Evolutionary conservation across 2,329 filamentous ascomycete species (phyloP), one percentile per base, ranked within the genome.

Genomic region (Pseudogymnoascus sp.): DNA sequence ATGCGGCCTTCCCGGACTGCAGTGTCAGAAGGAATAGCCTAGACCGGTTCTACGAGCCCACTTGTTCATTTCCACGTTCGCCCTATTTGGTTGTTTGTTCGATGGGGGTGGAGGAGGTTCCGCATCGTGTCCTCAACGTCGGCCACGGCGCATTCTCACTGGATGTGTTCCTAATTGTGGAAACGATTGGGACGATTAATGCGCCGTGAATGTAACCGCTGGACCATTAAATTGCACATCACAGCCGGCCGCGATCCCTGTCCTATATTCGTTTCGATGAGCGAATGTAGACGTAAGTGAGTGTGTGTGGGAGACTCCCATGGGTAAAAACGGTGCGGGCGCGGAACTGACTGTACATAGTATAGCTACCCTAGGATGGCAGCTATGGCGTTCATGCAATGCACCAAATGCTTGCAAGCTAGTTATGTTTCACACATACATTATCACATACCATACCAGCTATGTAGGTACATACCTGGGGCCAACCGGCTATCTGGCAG

Each of bases 1-100:
- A 31, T 9, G 21, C 46, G 46, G 46, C n/a, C 3, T 34, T 34
- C 25, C 46, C 28, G 28, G 46, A n/a, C 46, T 56, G 46, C n/a
- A 18, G 28, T 56, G 46, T 56, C 46, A 56, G n/a, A 56, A 56
- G 25, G 46, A 56, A 56, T 56, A 56, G 46, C 46, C 46, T 56
- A 56, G 46, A 56, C 46, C 46, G 25, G 46, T 34, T 56, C 12
- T 31, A 56, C 46, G 1, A 56, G 28, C 28, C 46, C 46, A 34
- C 46, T 18, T 18, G 25, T 34, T 56, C 46, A 56, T 56, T 56
- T 56, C 46, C 46, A 56, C 25, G 11, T 5, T 56, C 46, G 28
- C 46, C 25, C 25, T n/a, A 56, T 56, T 34, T 56, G 46, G 46
- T 34, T 34, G 4, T 56, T 18, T 56, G 28, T 31, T 34, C 5